Evolutionary conservation across 768 basidiomycete species (phyloP).

Genomic region (Tricholomella constricta): DNA sequence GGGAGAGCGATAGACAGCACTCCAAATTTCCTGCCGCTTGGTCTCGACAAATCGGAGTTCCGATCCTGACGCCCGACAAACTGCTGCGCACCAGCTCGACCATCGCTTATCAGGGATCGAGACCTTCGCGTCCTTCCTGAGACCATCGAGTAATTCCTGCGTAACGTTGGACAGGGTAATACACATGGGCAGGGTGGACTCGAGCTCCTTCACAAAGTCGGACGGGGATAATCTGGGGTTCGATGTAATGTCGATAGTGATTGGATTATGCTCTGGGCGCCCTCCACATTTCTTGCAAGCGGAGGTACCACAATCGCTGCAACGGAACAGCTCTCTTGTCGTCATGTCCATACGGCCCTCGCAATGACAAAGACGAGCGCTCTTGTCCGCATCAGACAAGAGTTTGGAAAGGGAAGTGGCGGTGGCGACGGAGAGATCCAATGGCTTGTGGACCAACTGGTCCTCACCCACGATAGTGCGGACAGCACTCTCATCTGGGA

Average conservation of each 20-base stretch:
- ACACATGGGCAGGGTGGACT: constrained; percentile 86
- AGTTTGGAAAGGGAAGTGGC: constrained; percentile 52
- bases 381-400: constrained; percentile 64
- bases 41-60: constrained; percentile 84
- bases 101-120: constrained; percentile 59
- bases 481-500: constrained; percentile 24
- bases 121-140: constrained; percentile 42
- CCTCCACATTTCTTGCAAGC: constrained; percentile 88
- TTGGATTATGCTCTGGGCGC: constrained; percentile 83
- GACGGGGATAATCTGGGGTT: constrained; percentile 69
- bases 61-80: constrained; percentile 54
- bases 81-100: constrained; percentile 69
- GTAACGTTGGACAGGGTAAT: constrained; percentile 58
- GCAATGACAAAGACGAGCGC: constrained; percentile 83
- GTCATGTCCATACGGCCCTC: constrained; percentile 86
- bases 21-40: constrained; percentile 90
- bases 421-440: constrained; percentile 67
- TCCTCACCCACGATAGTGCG: constrained; percentile 76
- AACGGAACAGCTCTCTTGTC: constrained; percentile 62
- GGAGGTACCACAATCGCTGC: constrained; percentile 74
- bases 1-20: constrained; percentile 73
- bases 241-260: constrained; percentile 49
- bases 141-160: constrained; percentile 49
- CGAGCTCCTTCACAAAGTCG: constrained; percentile 75
- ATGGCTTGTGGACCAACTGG: constrained; percentile 56